Base-by-base conservation (phyloP, 257 asterid genomes). In the Fraxinus cuspidata region DNA sequence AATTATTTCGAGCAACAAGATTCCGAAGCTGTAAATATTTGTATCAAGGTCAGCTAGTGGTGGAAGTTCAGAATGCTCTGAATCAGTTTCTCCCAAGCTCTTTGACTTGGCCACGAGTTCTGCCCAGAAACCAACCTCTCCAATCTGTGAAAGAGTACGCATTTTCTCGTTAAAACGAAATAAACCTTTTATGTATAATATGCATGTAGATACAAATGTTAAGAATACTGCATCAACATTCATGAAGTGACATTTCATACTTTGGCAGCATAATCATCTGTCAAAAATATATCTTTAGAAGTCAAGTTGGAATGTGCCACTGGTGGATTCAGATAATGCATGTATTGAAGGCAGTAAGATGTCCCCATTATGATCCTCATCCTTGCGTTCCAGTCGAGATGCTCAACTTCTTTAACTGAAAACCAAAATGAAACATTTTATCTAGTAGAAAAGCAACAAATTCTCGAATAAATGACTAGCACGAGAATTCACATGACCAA, bases 221-320 rank as follows among this genome's bases (percentile, higher is more conserved):
- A 58, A 5, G 7, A 58, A 70, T 44, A 51, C 49, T 69, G 18
- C 28, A 64, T 12, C 5, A 31, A 42, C 47, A 23, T 15, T 13
- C 13, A 28, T 25, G 49, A 42, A 40, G 75, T 38, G 7, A 68
- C 78, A n/a, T 9, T 32, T 25, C 89, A 44, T 86, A 96, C 98
- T 86, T 96, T 96, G 76, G 99, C 97, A 53, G 98, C 98, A 86
- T 90, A 96, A 83, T 96, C 99, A 64, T 96, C 98, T 16, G 99
- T 91, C 75, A 96, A 68, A 70, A 76, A 84, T 84, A 96, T 85
- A 38, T 85, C 84, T 73, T 81, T 80, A 53, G 97, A 89, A 56
- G 74, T 87, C 83, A 93, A 74, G 88, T 83, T 84, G 83, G 87
- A 73, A 81, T 86, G 94, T 3, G 90, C 72, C 47, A 96, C 66